Conservation (phyloP, 176 grass and related monocot genomes). For the Rhynchospora tenuis region DNA sequence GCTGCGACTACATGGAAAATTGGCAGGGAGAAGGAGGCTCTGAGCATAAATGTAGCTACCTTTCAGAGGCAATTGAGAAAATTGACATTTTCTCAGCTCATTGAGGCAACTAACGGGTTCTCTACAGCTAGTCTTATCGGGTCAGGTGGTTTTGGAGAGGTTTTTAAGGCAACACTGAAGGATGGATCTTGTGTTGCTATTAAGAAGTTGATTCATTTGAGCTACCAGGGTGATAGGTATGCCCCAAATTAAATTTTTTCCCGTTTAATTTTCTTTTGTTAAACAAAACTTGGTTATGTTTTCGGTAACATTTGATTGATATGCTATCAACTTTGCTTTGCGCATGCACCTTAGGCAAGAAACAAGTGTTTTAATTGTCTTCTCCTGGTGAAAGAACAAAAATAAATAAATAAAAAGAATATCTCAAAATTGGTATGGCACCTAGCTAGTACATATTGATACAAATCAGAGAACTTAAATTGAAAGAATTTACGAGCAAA, state of each 20-base stretch:
- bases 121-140: constrained; percentile 68
- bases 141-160: constrained; percentile 86
- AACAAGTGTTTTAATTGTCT: background rate
- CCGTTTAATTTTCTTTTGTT: background rate
- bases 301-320: background rate
- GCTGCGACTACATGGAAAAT: constrained; percentile 90
- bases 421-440: background rate
- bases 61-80: constrained; percentile 84
- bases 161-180: constrained; percentile 87
- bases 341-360: background rate
- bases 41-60: constrained; percentile 96
- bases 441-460: background rate
- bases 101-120: constrained; percentile 92
- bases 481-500: too few species aligned
- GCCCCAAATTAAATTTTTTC: background rate
- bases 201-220: constrained; percentile 90
- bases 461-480: too few species aligned
- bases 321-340: background rate
- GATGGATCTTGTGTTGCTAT: constrained; percentile 85
- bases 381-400: background rate
- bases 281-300: background rate
- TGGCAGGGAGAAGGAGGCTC: constrained; percentile 71
- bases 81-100: constrained; percentile 91
- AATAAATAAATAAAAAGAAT: background rate
- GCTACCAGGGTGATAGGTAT: constrained; percentile 79